Percentiles rank a stretch among this genome's conserved stretches.
phyloP scores from a whole-genome alignment of 192 early-diverging fungal genomes.

The Coemansia sp. region DNA sequence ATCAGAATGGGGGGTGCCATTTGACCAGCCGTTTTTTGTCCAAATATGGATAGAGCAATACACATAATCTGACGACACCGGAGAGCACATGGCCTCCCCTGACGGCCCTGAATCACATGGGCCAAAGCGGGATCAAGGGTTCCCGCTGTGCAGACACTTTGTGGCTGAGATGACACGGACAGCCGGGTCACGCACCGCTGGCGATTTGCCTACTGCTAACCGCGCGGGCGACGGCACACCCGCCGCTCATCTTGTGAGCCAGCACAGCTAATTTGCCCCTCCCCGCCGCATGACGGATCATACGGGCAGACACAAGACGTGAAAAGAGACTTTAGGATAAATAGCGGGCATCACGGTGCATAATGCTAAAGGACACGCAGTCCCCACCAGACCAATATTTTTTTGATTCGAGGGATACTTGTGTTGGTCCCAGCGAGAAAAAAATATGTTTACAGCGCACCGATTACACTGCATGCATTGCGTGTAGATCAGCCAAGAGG shows the following conservation, averaged over 20 bases:
- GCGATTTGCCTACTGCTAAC: too few species aligned
- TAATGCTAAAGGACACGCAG: neutral
- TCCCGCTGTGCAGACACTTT: too few species aligned
- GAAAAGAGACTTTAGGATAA: conserved; percentile 2
- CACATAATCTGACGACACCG: neutral
- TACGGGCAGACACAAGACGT: neutral
- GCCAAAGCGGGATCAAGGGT: conserved; percentile 1
- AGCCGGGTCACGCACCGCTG: too few species aligned
- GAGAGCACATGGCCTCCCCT: neutral
- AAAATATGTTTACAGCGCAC: neutral
- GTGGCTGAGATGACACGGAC: too few species aligned
- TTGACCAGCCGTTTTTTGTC: neutral
- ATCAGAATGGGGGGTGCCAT: neutral
- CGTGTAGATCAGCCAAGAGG: conserved; percentile 6
- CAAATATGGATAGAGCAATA: neutral
- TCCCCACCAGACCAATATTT: neutral
- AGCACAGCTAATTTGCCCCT: neutral
- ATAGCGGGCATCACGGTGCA: neutral
- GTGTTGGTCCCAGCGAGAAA: neutral
- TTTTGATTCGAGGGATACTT: neutral
- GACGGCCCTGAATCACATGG: conserved; percentile 5
- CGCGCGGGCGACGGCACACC: too few species aligned
- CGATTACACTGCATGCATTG: conserved; percentile 3
- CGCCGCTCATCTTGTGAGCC: conserved; percentile 1
- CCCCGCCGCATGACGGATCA: conserved; percentile 1